A percentile compares a stretch with the other conserved stretches of the same genome.
These are phyloP conservation scores for Neofusicoccum laricinum DNA, from an alignment of 2,329 filamentous ascomycete species.

Conservation along the genomic window DNA sequence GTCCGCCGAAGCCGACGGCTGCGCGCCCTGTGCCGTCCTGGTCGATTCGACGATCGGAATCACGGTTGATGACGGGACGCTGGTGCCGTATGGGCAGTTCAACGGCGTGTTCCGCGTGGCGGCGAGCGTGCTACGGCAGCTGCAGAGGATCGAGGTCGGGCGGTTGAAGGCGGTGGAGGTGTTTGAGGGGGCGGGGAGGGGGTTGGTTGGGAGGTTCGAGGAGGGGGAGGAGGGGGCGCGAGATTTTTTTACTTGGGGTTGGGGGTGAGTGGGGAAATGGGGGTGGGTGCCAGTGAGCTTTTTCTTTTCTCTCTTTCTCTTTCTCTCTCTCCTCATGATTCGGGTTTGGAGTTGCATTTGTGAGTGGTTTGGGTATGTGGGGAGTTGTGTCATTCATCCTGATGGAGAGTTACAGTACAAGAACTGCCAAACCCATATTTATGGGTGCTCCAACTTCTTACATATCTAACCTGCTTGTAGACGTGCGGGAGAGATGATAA, in stretches of 20 bases:
- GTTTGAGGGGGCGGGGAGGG: background rate
- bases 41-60: background rate
- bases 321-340: too few relatives aligned
- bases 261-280: background rate
- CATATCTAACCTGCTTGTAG: too few relatives aligned
- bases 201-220: background rate
- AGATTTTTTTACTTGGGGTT: background rate
- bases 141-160: background rate
- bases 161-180: background rate
- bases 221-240: background rate
- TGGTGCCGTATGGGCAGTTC: background rate
- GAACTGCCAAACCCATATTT: too few relatives aligned
- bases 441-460: too few relatives aligned
- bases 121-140: background rate
- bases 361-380: too few relatives aligned
- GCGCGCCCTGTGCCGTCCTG: background rate
- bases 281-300: background rate
- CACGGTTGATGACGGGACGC: background rate
- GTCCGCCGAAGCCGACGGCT: background rate
- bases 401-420: too few relatives aligned
- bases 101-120: background rate
- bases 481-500: background rate
- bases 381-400: too few relatives aligned
- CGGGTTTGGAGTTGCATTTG: too few relatives aligned
- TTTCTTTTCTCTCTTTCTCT: background rate